phyloP scores from a whole-genome alignment of 495 filamentous ascomycete genomes.

The Paragyromitra xinjiangensis region DNA sequence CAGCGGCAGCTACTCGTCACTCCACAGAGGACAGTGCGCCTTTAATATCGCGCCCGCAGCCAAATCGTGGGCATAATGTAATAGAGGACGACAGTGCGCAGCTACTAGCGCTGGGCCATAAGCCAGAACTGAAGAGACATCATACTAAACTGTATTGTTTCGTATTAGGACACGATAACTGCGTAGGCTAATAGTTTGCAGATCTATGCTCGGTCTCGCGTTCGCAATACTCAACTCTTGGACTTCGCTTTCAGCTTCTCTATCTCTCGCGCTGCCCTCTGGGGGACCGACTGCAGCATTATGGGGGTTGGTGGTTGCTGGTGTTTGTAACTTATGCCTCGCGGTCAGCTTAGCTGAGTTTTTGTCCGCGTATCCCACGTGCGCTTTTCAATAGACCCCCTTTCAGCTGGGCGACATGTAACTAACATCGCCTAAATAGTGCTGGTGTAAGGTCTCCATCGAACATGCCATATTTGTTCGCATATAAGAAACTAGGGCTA shows the following conservation, averaged over 20 bases:
- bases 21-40: constrained; percentile 7
- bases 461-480: background rate
- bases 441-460: constrained; percentile 58
- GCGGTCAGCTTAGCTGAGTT: constrained; percentile 78
- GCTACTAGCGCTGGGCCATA: constrained; percentile 68
- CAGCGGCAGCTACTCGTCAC: constrained; percentile 10
- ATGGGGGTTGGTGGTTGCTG: constrained; percentile 74
- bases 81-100: constrained; percentile 62
- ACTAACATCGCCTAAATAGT: constrained; percentile 49
- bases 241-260: constrained; percentile 66
- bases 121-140: constrained; percentile 69
- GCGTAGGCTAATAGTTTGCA: constrained; percentile 4
- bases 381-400: constrained; percentile 45
- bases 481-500: background rate
- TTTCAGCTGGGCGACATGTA: constrained; percentile 36
- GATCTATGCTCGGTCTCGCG: constrained; percentile 67
- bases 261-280: constrained; percentile 65
- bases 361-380: constrained; percentile 75
- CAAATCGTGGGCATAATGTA: background rate
- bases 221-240: constrained; percentile 71
- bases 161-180: background rate
- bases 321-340: constrained; percentile 76
- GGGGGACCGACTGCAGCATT: constrained; percentile 66
- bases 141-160: constrained; percentile 58
- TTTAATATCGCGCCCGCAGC: constrained; percentile 9